Base-by-base conservation (phyloP, 2,329 filamentous ascomycete genomes). In the Daldinia sp. region DNA sequence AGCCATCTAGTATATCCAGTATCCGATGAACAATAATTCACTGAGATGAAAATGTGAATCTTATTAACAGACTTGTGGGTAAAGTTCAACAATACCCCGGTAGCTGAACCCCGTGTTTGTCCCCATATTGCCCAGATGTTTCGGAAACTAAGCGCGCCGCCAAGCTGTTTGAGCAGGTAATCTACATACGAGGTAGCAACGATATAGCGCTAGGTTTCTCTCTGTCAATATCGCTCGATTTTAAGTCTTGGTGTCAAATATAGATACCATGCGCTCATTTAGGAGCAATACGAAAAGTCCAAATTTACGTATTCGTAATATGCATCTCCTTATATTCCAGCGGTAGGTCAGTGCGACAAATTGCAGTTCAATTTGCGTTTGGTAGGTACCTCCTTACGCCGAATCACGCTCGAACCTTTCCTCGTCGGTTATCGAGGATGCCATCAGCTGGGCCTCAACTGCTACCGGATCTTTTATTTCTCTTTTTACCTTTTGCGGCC, bases 181-280 rank as follows among this genome's bases (percentile, higher is more conserved):
- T 45, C 27, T 13, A 15, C 90, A 74, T 13, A 15, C 90, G 74
- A 91, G 91, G 70, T 84, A 90, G 90, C 76, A 93, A 91, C 19
- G 93, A 15, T 21, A 43, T 21, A 25, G 2, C 37, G 3, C 10
- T n/a, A 19, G 13, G 3, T 43, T 6, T 23, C 21, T 13, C 23
- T 6, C 11, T 15, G 21, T 43, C 6, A 43, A 43, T 21, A 21
- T 43, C 19, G 19, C 21, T 43, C 4, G 2, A 25, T 23, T n/a
- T 23, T n/a, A n/a, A n/a, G n/a, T n/a, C n/a, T n/a, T n/a, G n/a
- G n/a, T n/a, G n/a, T n/a, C n/a, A n/a, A n/a, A n/a, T n/a, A n/a
- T n/a, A n/a, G n/a, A n/a, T n/a, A n/a, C n/a, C n/a, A n/a, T n/a
- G n/a, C n/a, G n/a, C n/a, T n/a, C n/a, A n/a, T n/a, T n/a, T n/a